Evolutionary conservation across 2,329 filamentous ascomycete species (phyloP).

Genomic region (Fusarium concolor): DNA sequence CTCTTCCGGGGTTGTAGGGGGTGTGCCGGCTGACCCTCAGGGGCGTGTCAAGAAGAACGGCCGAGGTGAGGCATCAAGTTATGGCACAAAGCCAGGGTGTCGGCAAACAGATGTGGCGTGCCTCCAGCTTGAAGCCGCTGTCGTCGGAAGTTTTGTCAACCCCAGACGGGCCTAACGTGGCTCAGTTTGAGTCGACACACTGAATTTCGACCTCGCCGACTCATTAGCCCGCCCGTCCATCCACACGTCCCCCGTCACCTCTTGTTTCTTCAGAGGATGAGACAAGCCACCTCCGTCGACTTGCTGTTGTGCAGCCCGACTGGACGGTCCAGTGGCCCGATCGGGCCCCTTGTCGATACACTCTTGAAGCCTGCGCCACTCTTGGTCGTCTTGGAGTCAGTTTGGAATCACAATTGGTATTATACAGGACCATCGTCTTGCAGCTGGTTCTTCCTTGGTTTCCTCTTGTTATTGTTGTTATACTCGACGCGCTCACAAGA

Average conservation of each 20-base stretch:
- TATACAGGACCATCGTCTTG: conserved; percentile 35
- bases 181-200: conserved; percentile 45
- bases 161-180: conserved; percentile 48
- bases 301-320: conserved; percentile 45
- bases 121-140: conserved; percentile 37
- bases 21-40: conserved; percentile 30
- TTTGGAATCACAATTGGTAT: conserved; percentile 32
- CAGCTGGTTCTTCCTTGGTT: conserved; percentile 20
- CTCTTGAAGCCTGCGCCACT: conserved; percentile 45
- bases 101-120: conserved; percentile 36
- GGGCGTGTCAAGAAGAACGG: conserved; percentile 25
- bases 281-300: conserved; percentile 46
- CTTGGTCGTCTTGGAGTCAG: conserved; percentile 44
- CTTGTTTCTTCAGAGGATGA: conserved; percentile 47
- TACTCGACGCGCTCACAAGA: conserved; percentile 3
- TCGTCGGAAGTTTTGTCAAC: conserved; percentile 48
- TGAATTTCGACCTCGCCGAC: conserved; percentile 43
- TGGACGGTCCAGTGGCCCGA: conserved; percentile 46
- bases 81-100: conserved; percentile 25
- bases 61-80: conserved; percentile 34
- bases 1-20: conserved; percentile 29
- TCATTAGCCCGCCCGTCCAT: conserved; percentile 46
- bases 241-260: conserved; percentile 37
- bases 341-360: conserved; percentile 46
- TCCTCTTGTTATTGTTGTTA: conserved; percentile 15